Conservation (phyloP, 2,329 filamentous ascomycete genomes). For the Xylaria sp. region DNA sequence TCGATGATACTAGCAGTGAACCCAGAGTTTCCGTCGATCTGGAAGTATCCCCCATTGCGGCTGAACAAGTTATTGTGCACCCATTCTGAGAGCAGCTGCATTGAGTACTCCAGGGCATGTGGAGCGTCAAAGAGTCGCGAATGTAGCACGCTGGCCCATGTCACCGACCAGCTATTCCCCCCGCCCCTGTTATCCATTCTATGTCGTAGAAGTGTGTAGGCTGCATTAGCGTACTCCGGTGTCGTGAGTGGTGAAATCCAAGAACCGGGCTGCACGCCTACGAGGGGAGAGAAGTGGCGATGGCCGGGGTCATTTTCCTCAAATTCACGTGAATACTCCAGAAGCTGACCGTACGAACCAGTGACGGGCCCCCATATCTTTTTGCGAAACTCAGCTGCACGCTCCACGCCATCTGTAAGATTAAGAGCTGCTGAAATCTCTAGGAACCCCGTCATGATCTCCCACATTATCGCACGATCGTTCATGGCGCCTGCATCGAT, state of each 20-base stretch:
- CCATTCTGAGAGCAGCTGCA: no score
- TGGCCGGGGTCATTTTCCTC: not conserved
- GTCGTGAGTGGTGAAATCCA: not conserved
- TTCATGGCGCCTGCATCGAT: not conserved
- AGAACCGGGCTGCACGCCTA: not conserved
- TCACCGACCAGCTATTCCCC: no score
- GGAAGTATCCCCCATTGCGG: not conserved
- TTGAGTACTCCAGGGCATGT: no score
- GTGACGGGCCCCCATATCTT: not conserved
- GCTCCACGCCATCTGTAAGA: not conserved
- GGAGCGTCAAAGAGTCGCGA: not conserved
- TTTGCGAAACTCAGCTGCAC: not conserved
- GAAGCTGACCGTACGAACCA: not conserved
- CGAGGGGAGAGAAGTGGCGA: not conserved
- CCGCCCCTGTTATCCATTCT: no score
- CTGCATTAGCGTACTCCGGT: not conserved
- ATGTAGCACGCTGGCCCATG: not conserved
- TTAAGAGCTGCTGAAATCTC: not conserved
- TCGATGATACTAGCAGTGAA: constrained; percentile 14
- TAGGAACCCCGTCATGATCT: not conserved
- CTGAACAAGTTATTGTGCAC: no score
- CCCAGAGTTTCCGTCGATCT: constrained; percentile 23
- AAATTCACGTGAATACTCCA: not conserved
- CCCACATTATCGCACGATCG: not conserved
- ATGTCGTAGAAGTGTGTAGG: not conserved